Evolutionary conservation across 345 rosid genomes (phyloP).

Genomic region (Populus euphratica): DNA sequence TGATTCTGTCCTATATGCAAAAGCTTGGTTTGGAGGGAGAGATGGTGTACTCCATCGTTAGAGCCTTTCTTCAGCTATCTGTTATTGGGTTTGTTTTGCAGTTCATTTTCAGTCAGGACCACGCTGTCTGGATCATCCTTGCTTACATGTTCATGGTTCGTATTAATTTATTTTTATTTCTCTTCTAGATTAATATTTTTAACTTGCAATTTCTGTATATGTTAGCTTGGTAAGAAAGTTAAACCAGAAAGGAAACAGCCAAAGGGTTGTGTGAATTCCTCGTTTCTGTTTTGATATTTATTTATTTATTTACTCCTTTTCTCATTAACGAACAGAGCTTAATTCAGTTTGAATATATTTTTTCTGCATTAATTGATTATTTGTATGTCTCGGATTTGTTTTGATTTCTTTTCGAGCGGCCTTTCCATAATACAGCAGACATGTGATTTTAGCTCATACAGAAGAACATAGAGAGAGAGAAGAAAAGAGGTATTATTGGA

Average conservation of each 20-base stretch:
- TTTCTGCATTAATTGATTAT: background rate
- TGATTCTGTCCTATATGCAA: constrained; percentile 51
- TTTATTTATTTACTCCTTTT: background rate
- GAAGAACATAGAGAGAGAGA: background rate
- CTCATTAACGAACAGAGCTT: background rate
- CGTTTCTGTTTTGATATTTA: background rate
- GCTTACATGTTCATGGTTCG: constrained; percentile 87
- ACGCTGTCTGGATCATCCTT: constrained; percentile 62
- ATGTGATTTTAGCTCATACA: background rate
- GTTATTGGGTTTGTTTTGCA: constrained; percentile 85
- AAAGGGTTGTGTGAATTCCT: background rate
- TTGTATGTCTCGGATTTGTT: background rate
- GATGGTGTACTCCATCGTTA: constrained; percentile 64
- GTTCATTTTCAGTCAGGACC: constrained; percentile 62
- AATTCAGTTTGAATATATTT: no score
- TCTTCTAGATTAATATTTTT: no score
- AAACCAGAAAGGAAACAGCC: background rate
- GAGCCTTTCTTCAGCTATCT: constrained; percentile 82
- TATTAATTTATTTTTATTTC: background rate
- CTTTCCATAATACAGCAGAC: no score
- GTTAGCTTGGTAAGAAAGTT: background rate
- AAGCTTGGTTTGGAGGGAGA: constrained; percentile 72
- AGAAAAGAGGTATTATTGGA: no score
- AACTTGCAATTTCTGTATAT: background rate
- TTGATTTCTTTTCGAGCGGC: background rate